Base-by-base conservation (phyloP, 176 grass and related monocot species). In the Zea mays region DNA sequence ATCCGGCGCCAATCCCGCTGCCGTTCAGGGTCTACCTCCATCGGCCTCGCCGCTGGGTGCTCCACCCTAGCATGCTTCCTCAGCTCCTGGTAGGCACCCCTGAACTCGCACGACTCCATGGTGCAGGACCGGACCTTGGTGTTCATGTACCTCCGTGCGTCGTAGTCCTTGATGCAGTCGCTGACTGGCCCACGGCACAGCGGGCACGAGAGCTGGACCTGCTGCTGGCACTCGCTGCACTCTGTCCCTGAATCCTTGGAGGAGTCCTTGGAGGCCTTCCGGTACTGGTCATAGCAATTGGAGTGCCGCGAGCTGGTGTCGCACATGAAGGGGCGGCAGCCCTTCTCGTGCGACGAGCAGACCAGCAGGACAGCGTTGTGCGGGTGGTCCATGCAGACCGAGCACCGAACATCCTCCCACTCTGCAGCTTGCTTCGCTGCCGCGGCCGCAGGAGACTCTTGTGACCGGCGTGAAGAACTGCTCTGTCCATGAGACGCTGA, bases 361-460 rank as follows among this genome's bases (percentile, higher is more conserved):
- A 87, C 46, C 0, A 97, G 94, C 42, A 97, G 70, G 43, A 97
- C 86, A 2, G 94, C 86, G 5, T 93, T 93, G 86, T 97, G 94
- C 3, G 94, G 94, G 51, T 97, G 91, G 37, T 97, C 94, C 94
- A 97, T 93, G 80, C 94, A 97, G 45, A 97, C 94, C 27, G 86
- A 82, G 79, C 91, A 97, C 17, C 75, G 79, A 9, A 90, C 86
- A 16, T 93, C 88, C 51, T 91, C 91, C 94, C 94, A 97, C 67
- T 91, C 82, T 3, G 86, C 51, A 35, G 68, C 39, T 56, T 90
- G 75, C 67, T 85, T 93, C 10, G 79, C 75, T 1, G 64, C 76
- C 0, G 67, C 66, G 0, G 63, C 76, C 0, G 63, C 72, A 13
- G 72, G 62, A 15, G 84, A 14, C 27, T 78, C 81, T 38, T 63